Evolutionary conservation across 129 eudicot genomes (phyloP), one percentile per base, ranked within the genome.

Genomic region (Glebionis coronaria): DNA sequence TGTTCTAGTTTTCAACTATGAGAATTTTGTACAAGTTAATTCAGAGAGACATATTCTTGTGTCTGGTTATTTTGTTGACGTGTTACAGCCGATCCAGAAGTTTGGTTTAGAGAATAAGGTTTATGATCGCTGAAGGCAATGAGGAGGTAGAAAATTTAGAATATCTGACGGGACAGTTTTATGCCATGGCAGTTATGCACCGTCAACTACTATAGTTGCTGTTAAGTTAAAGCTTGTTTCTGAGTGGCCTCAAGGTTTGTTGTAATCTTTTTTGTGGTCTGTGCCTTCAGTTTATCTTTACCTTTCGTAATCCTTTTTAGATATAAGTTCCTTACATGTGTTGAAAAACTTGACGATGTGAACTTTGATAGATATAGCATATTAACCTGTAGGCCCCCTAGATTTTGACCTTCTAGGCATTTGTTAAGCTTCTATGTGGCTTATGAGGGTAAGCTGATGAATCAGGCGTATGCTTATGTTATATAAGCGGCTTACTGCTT

Each of bases 201-300:
- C 87, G 14, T 73, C 87, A 38, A 85, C 80, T 71, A 81, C 90
- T 42, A 71, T 85, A 70, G 78, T 82, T 35, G 61, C 78, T 78
- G 85, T 88, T 69, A 88, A 85, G 81, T 85, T 83, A 81, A 82
- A 78, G 74, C 92, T 85, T 59, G 85, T 88, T 71, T 73, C 96
- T 71, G 85, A 85, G 76, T 88, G 92, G 96, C 92, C 92, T 80
- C 92, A 78, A 88, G 96, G 96, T 88, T 80, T 46, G 74, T 12
- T 61, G 27, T 13, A 12, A 58, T 44, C 27, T 53, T 69, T 19
- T 69, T 19, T 66, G 23, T 12, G 40, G 63, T 56, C 9, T 15
- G 5, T 53, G 27, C 11, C 18, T 56, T 73, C 56, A 53, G 42
- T 19, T 52, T 3, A 35, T 72, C 6, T 44, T 35, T 19, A 55